These are phyloP conservation scores for Fraxinus americana DNA, from an alignment of 257 asterid genomes.

Conservation along the genomic window DNA sequence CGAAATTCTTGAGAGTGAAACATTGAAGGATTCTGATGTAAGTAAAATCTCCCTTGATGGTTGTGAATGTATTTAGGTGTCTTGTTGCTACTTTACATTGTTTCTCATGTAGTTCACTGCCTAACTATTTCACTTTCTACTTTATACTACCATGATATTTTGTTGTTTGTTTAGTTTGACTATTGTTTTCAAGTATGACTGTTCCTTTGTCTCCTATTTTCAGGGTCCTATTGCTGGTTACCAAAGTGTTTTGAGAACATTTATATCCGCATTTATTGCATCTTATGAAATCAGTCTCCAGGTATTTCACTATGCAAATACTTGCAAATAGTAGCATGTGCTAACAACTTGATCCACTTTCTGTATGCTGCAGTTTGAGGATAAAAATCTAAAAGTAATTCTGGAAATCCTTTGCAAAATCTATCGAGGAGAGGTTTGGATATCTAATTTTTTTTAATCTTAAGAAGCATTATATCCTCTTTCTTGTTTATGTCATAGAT, in stretches of 20 bases:
- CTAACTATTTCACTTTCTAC: background rate
- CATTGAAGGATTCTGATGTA: slow-evolving; percentile 78
- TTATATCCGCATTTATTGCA: slow-evolving; percentile 84
- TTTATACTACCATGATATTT: background rate
- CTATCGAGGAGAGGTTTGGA: slow-evolving; percentile 90
- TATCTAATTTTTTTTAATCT: slow-evolving; percentile 22
- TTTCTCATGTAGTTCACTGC: background rate
- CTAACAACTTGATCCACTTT: slow-evolving; percentile 28
- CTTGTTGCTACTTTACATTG: slow-evolving; percentile 10
- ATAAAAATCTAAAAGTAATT: slow-evolving; percentile 65
- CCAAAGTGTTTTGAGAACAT: slow-evolving; percentile 80
- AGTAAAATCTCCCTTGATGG: slow-evolving; percentile 32
- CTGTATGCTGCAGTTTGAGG: slow-evolving; percentile 63
- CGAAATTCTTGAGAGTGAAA: slow-evolving; percentile 71
- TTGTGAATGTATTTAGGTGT: slow-evolving; percentile 14
- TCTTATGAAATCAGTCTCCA: slow-evolving; percentile 88
- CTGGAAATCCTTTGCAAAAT: slow-evolving; percentile 81
- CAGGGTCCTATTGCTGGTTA: slow-evolving; percentile 86
- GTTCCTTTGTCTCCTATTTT: slow-evolving; percentile 21
- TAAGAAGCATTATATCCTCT: slow-evolving; percentile 10
- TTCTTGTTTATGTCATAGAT: slow-evolving; percentile 26
- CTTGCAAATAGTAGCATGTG: slow-evolving; percentile 19
- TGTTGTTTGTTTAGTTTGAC: slow-evolving; percentile 18
- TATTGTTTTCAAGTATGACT: slow-evolving; percentile 8
- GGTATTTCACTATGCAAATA: slow-evolving; percentile 45